A percentile compares a stretch with the other conserved stretches of the same genome.
phyloP scores from a whole-genome alignment of 148 eudicot species.

The Hydrangea macrophylla region DNA sequence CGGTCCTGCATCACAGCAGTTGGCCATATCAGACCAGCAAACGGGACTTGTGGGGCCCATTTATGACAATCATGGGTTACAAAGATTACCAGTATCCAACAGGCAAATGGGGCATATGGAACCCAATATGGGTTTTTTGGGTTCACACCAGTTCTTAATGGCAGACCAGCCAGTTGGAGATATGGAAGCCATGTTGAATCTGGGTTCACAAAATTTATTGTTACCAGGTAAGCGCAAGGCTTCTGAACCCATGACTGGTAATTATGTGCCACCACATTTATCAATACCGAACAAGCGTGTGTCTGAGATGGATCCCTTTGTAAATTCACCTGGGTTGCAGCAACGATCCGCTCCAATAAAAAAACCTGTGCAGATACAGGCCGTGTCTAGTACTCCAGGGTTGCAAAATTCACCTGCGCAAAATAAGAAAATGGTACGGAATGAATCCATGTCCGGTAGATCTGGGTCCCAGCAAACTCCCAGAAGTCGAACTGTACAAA shows the following conservation, averaged over 20 bases:
- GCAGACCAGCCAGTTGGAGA: constrained; percentile 21
- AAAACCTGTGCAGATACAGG: constrained; percentile 22
- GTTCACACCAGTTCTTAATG: constrained; percentile 21
- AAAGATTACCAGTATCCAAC: constrained; percentile 23
- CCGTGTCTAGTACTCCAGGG: constrained; percentile 27
- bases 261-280: constrained; percentile 26
- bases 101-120: constrained; percentile 23
- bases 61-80: constrained; percentile 20
- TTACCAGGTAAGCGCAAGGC: constrained; percentile 54
- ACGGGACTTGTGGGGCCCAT: constrained; percentile 26
- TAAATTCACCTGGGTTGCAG: constrained; percentile 19
- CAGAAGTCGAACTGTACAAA: constrained; percentile 39
- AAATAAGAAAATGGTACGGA: constrained; percentile 49
- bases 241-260: constrained; percentile 25
- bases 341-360: constrained; percentile 25
- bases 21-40: constrained; percentile 37
- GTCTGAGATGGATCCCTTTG: constrained; percentile 23
- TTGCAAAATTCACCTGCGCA: constrained; percentile 18
- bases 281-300: constrained; percentile 35
- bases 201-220: constrained; percentile 27
- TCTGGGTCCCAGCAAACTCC: constrained; percentile 41
- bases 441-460: constrained; percentile 45
- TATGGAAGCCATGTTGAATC: constrained; percentile 19
- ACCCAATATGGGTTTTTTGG: constrained; percentile 19
- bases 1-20: constrained; percentile 26